A percentile compares a stretch with the other conserved stretches of the same genome.
phyloP scores from a whole-genome alignment of 1,284 basidiomycete genomes.

The Pyrrhoderma noxium region DNA sequence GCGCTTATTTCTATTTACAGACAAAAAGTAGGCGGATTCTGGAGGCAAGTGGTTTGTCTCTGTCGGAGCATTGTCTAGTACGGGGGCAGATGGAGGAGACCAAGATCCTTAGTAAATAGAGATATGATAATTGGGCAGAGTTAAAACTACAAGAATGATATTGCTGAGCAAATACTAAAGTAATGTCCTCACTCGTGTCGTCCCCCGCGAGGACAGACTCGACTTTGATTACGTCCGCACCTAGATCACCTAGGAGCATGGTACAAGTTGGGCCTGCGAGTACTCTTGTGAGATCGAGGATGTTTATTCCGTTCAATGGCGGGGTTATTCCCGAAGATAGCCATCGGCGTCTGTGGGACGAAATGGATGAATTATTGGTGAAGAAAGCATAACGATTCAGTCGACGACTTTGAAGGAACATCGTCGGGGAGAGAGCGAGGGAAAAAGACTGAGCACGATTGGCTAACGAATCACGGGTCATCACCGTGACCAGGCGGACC shows the following conservation, averaged over 20 bases:
- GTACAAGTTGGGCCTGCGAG: constrained; percentile 86
- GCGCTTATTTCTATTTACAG: constrained; percentile 84
- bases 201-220: constrained; percentile 80
- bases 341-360: too few species aligned
- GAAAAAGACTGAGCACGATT: background rate
- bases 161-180: background rate
- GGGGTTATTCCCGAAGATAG: constrained; percentile 34
- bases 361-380: too few species aligned
- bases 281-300: constrained; percentile 84
- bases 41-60: constrained; percentile 68
- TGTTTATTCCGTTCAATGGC: constrained; percentile 71
- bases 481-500: background rate
- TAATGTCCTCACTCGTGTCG: constrained; percentile 65
- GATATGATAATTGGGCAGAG: background rate
- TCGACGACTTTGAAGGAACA: too few species aligned
- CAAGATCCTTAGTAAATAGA: constrained; percentile 51
- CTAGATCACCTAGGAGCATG: constrained; percentile 84
- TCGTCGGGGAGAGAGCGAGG: background rate
- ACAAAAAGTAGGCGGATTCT: constrained; percentile 91
- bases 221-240: constrained; percentile 89
- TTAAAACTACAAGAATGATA: background rate
- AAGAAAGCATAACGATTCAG: too few species aligned
- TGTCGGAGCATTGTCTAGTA: constrained; percentile 39
- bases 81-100: constrained; percentile 72
- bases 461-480: background rate